Percentiles rank a stretch among this genome's conserved stretches.
Conservation (phyloP, 1,139 yeast genomes). For the Taphrina flavorubra region DNA sequence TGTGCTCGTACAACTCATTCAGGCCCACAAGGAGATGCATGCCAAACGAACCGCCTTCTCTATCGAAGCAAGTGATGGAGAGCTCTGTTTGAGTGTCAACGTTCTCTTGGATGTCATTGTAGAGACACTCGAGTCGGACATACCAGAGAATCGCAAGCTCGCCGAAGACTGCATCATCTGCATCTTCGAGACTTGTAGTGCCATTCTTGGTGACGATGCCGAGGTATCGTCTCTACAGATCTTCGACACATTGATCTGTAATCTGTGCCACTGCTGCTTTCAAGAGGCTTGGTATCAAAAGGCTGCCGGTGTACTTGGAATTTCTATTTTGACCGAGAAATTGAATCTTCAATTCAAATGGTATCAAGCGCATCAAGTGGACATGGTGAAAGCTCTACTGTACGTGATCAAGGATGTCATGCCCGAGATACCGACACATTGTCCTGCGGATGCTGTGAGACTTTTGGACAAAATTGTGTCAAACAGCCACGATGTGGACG, state of each 20-base stretch:
- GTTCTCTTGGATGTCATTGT: slow-evolving; percentile 75
- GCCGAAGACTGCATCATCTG: slow-evolving; percentile 70
- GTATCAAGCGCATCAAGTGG: slow-evolving; percentile 79
- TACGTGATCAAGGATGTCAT: slow-evolving; percentile 92
- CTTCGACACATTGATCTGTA: slow-evolving; percentile 75
- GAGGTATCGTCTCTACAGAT: slow-evolving; percentile 74
- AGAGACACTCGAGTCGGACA: slow-evolving; percentile 80
- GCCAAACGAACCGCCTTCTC: slow-evolving; percentile 65
- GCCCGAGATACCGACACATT: slow-evolving; percentile 81
- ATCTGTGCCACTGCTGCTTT: slow-evolving; percentile 87
- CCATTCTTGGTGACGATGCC: slow-evolving; percentile 70
- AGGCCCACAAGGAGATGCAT: slow-evolving; percentile 68
- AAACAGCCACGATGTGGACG: slow-evolving; percentile 57
- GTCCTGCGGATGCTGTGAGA: slow-evolving; percentile 70
- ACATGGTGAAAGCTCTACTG: slow-evolving; percentile 81
- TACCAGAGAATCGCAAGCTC: slow-evolving; percentile 68
- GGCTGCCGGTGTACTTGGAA: slow-evolving; percentile 86
- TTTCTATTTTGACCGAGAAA: slow-evolving; percentile 72
- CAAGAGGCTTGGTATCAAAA: slow-evolving; percentile 85
- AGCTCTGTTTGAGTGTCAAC: slow-evolving; percentile 69
- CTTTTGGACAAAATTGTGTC: slow-evolving; percentile 71
- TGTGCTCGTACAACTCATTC: slow-evolving; percentile 74
- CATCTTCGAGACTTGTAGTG: slow-evolving; percentile 59
- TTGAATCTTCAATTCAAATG: slow-evolving; percentile 71
- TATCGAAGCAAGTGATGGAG: slow-evolving; percentile 80